These are phyloP conservation scores for Fomitopsis betulina DNA, from an alignment of 1,284 basidiomycete species.

Conservation along the genomic window DNA sequence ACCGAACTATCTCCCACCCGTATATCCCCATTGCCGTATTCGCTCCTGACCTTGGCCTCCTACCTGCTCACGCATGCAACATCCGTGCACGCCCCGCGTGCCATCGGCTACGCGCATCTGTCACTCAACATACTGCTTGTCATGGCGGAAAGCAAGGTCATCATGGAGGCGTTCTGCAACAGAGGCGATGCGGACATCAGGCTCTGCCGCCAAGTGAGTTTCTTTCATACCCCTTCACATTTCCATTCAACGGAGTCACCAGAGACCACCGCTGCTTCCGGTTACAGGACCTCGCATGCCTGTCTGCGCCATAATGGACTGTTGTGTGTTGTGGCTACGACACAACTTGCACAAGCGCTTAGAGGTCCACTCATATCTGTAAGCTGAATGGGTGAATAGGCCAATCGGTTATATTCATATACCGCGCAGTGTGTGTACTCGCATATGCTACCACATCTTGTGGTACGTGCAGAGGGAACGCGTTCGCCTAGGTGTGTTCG, in stretches of 20 bases:
- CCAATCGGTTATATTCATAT: neutral
- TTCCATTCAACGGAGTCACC: neutral
- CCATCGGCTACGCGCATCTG: slow-evolving; percentile 56
- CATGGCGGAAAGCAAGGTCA: slow-evolving; percentile 42
- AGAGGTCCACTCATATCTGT: slow-evolving; percentile 54
- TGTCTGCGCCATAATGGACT: slow-evolving; percentile 55
- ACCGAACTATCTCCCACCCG: slow-evolving; percentile 17
- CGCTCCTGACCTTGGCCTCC: slow-evolving; percentile 50
- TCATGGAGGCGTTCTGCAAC: slow-evolving; percentile 41
- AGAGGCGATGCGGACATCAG: slow-evolving; percentile 36
- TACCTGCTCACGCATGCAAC: slow-evolving; percentile 63
- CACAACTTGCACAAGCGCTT: slow-evolving; percentile 62
- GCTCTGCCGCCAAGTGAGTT: slow-evolving; percentile 54
- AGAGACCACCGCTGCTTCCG: slow-evolving; percentile 52
- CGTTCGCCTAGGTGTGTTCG: slow-evolving; percentile 43
- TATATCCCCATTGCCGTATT: slow-evolving; percentile 34
- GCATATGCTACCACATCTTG: slow-evolving; percentile 45
- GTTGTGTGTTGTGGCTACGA: slow-evolving; percentile 61
- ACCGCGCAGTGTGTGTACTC: slow-evolving; percentile 37
- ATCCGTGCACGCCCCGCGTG: slow-evolving; percentile 48
- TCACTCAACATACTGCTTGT: slow-evolving; percentile 46
- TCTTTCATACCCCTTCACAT: no score
- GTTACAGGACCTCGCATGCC: slow-evolving; percentile 36
- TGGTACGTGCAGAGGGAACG: slow-evolving; percentile 51
- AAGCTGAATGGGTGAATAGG: slow-evolving; percentile 15